Conservation (phyloP, 2,329 filamentous ascomycete genomes). For the Xylaria sp. region DNA sequence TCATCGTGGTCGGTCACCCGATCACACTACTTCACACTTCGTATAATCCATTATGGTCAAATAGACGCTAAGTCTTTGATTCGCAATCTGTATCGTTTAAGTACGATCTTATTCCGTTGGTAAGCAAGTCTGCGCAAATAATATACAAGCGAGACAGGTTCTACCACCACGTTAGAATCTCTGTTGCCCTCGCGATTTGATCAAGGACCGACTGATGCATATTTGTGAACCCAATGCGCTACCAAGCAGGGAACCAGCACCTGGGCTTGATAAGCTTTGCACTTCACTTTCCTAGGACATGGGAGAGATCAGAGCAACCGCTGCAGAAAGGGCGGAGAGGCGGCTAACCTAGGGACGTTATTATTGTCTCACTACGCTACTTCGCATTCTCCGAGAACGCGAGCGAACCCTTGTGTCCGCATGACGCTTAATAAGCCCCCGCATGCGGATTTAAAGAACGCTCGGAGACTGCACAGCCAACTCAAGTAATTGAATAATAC, state of each 20-base stretch:
- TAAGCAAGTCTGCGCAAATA: background rate
- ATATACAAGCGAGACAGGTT: background rate
- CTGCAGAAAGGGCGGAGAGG: too few relatives aligned
- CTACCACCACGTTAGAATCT: background rate
- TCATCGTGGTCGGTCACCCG: background rate
- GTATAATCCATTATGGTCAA: background rate
- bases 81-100: background rate
- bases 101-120: background rate
- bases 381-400: background rate
- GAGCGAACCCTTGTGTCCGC: slow-evolving; percentile 15
- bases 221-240: too few relatives aligned
- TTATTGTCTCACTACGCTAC: background rate
- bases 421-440: slow-evolving; percentile 2
- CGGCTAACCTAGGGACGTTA: too few relatives aligned
- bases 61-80: background rate
- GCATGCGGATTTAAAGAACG: background rate
- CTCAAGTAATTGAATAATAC: background rate
- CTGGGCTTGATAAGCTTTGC: too few relatives aligned
- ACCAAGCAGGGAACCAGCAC: too few relatives aligned
- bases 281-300: too few relatives aligned
- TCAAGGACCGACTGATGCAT: background rate
- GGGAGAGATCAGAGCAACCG: too few relatives aligned
- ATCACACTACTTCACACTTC: too few relatives aligned
- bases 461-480: slow-evolving; percentile 9
- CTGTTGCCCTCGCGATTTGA: background rate